phyloP scores from a whole-genome alignment of 345 rosid genomes.

The Aquilaria sinensis region DNA sequence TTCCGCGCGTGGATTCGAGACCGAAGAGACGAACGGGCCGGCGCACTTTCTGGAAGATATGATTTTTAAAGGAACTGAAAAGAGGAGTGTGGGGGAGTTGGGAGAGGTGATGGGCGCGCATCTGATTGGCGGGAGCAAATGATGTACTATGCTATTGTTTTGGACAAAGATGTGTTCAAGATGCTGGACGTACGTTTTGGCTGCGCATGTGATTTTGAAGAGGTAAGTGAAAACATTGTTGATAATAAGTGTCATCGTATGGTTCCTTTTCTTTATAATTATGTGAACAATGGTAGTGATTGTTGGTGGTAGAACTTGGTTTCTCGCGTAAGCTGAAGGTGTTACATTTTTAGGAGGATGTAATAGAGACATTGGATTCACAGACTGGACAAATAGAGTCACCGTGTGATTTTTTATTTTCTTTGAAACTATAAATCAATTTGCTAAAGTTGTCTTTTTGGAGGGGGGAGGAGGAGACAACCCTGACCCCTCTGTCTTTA shows the following conservation, averaged over 20 bases:
- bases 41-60: slow-evolving; percentile 98
- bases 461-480: too few relatives aligned
- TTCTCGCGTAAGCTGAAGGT: too few relatives aligned
- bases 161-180: slow-evolving; percentile 66
- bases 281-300: slow-evolving; percentile 56
- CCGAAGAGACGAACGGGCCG: slow-evolving; percentile 81
- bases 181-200: slow-evolving; percentile 59
- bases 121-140: slow-evolving; percentile 94
- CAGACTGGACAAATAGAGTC: too few relatives aligned
- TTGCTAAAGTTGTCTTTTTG: too few relatives aligned
- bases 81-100: slow-evolving; percentile 65
- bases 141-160: slow-evolving; percentile 84
- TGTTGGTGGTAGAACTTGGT: neutral
- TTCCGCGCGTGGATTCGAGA: slow-evolving; percentile 65
- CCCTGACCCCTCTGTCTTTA: too few relatives aligned
- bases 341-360: too few relatives aligned
- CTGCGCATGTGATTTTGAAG: slow-evolving; percentile 74
- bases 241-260: too few relatives aligned
- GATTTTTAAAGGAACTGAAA: slow-evolving; percentile 92
- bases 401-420: too few relatives aligned
- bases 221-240: slow-evolving; percentile 11
- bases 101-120: slow-evolving; percentile 96
- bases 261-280: too few relatives aligned
- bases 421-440: too few relatives aligned
- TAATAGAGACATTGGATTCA: too few relatives aligned